These are phyloP conservation scores for Vigna mungo DNA, from an alignment of 306 rosid genomes.

Conservation along the genomic window DNA sequence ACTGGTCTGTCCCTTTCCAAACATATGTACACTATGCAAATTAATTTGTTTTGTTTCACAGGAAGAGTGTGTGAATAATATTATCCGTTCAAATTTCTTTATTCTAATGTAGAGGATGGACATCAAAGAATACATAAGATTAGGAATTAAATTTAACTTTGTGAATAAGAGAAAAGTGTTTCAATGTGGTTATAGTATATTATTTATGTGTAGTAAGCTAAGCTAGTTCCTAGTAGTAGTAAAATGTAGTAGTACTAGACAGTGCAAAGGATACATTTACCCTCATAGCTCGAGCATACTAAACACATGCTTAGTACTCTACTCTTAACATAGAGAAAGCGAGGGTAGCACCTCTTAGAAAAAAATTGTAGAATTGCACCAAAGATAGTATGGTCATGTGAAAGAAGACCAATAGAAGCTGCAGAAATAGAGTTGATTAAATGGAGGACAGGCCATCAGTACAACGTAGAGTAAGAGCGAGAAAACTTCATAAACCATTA, in stretches of 20 bases:
- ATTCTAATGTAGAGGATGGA: not conserved
- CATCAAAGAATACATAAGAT: not conserved
- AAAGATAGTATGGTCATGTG: not conserved
- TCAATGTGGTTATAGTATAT: not conserved
- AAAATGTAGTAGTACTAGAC: not conserved
- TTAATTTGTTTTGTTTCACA: slow-evolving; percentile 33
- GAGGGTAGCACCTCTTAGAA: not conserved
- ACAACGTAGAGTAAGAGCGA: not conserved
- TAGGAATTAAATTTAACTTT: slow-evolving; percentile 2
- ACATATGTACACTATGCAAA: too few relatives aligned
- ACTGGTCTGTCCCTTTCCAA: too few relatives aligned
- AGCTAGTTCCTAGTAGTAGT: not conserved
- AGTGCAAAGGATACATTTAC: not conserved
- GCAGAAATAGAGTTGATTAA: not conserved
- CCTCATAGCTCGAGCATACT: slow-evolving; percentile 11
- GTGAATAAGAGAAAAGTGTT: slow-evolving; percentile 24
- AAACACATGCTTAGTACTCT: slow-evolving; percentile 9
- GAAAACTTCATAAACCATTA: slow-evolving; percentile 7
- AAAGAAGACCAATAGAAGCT: slow-evolving; percentile 1
- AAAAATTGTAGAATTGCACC: not conserved
- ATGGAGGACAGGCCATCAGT: not conserved
- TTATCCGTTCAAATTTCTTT: not conserved
- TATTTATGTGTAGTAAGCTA: slow-evolving; percentile 11
- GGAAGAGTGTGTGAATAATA: slow-evolving; percentile 6
- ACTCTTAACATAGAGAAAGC: not conserved